Evolutionary conservation across 257 asterid species (phyloP), one percentile per base, ranked within the genome.

Genomic region (Gentiana dahurica): DNA sequence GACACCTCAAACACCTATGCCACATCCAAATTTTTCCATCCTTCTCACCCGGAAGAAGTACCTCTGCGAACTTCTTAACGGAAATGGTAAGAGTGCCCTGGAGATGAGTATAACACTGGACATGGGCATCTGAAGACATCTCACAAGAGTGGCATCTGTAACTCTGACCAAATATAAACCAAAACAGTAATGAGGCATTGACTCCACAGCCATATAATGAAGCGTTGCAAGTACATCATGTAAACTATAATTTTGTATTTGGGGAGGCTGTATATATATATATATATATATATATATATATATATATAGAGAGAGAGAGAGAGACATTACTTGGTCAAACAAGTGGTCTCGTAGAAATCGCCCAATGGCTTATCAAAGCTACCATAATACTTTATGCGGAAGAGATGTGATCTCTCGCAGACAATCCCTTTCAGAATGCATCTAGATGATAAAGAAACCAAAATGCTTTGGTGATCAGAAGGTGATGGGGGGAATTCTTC

Each of bases 21-120:
- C 98, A 91, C 98, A 91, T 91, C 98, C 97, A 91, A 71, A 91
- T 91, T 73, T 81, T 91, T 63, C 97, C 95, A 48, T 83, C 98
- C 57, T 63, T 76, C 68, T 79, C 92, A 45, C 98, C 97, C 5
- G 88, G 87, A 64, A 91, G 75, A 57, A 81, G 70, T 55, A 85
- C 59, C 68, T 87, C 94, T 2, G 92, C 83, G 32, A 91, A 74
- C 74, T 83, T 91, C 78, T 91, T 91, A 45, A 91, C 98, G 37
- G 95, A 85, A 58, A 91, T 91, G 8, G 96, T 91, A 48, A 91
- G 93, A 55, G 95, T 78, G 41, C 97, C 98, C 77, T 91, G 98
- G 58, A 83, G 86, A 61, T 91, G 98, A 52, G 97, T 91, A 71
- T 91, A 91, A 72, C 98, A 91, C 59, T 85, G 94, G 53, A 91